Evolutionary conservation across 1,139 yeast genomes (phyloP).

Genomic region (Hyphopichia pseudoburtonii): DNA sequence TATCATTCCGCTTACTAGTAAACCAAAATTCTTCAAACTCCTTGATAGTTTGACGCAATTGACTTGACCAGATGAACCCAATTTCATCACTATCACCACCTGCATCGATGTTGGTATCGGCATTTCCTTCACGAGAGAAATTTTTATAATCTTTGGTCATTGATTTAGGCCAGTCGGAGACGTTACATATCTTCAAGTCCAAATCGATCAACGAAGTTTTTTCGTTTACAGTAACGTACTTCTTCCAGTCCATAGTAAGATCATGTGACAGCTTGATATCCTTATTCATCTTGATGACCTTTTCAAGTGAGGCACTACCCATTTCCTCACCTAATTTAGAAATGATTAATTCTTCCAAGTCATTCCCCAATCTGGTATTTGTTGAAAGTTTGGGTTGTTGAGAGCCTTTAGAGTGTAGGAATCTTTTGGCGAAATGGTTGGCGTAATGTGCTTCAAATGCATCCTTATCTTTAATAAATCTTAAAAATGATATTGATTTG

Average conservation of each 20-base stretch:
- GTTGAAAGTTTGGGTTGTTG: constrained; percentile 1
- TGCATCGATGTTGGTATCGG: too few relatives aligned
- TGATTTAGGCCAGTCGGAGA: constrained; percentile 50
- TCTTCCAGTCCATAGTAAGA: constrained; percentile 54
- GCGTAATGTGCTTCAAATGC: constrained; percentile 84
- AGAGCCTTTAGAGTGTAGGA: constrained; percentile 52
- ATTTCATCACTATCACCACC: too few relatives aligned
- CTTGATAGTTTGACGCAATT: constrained; percentile 35
- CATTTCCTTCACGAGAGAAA: constrained; percentile 36
- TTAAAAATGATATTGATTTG: constrained; percentile 60
- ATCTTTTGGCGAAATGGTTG: constrained; percentile 83
- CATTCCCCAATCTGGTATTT: constrained; percentile 38
- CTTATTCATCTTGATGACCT: constrained; percentile 84
- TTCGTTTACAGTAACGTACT: constrained; percentile 18
- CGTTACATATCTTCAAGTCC: constrained; percentile 56
- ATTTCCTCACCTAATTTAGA: constrained; percentile 72
- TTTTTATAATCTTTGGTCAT: constrained; percentile 59
- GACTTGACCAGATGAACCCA: constrained; percentile 52
- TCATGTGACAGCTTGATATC: constrained; percentile 74
- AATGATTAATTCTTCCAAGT: constrained; percentile 70
- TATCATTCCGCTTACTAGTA: constrained; percentile 60
- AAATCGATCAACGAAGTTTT: constrained; percentile 27
- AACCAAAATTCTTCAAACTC: constrained; percentile 47
- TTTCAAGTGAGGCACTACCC: constrained; percentile 78
- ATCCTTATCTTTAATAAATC: constrained; percentile 80